Evolutionary conservation across 1,284 basidiomycete genomes (phyloP).

Genomic region (Ustilago loliicola): DNA sequence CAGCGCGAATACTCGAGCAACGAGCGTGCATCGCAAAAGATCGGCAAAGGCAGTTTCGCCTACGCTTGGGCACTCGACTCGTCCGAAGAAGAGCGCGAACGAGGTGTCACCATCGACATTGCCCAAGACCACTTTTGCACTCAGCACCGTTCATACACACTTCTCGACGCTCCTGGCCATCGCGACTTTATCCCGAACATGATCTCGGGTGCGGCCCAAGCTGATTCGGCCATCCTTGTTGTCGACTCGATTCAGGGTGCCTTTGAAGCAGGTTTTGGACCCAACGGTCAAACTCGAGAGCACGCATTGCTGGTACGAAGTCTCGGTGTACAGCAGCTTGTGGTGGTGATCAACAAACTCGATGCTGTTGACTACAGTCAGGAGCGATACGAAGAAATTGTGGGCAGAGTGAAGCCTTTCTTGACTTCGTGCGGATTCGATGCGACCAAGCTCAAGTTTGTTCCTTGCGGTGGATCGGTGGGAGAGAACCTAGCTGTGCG

Average conservation of each 20-base stretch:
- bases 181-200: slow-evolving; percentile 98
- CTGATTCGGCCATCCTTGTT: slow-evolving; percentile 94
- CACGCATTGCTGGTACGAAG: slow-evolving; percentile 92
- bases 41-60: slow-evolving; percentile 93
- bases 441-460: slow-evolving; percentile 81
- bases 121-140: slow-evolving; percentile 87
- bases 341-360: slow-evolving; percentile 94
- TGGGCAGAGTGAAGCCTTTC: slow-evolving; percentile 81
- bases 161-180: slow-evolving; percentile 96
- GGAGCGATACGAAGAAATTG: slow-evolving; percentile 87
- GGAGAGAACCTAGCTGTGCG: slow-evolving; percentile 81
- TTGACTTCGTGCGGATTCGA: slow-evolving; percentile 88
- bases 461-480: slow-evolving; percentile 89
- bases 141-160: slow-evolving; percentile 82
- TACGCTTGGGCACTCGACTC: slow-evolving; percentile 99
- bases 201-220: slow-evolving; percentile 98
- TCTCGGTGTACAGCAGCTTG: slow-evolving; percentile 91
- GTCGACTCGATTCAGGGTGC: slow-evolving; percentile 90
- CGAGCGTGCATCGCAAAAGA: slow-evolving; percentile 89
- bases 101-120: slow-evolving; percentile 98
- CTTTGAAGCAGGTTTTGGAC: slow-evolving; percentile 94
- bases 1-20: slow-evolving; percentile 87
- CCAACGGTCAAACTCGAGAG: slow-evolving; percentile 96
- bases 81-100: slow-evolving; percentile 89
- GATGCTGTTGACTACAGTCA: slow-evolving; percentile 80